Conservation (phyloP, 2,329 filamentous ascomycete species). For the Didymella segeticola region DNA sequence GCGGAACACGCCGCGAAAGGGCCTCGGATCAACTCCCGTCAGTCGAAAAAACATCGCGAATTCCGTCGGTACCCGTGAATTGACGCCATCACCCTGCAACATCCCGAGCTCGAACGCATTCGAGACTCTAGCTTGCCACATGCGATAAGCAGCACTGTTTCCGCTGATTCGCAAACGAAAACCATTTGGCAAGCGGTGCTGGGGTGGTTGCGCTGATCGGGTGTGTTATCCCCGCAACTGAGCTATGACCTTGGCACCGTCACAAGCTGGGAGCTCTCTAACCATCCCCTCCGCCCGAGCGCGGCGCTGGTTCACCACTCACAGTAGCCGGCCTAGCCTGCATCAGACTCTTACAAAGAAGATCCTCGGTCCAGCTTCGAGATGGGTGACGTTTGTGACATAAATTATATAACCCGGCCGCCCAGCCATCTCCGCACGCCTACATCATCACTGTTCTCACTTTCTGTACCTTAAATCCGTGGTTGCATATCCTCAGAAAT, state of each 20-base stretch:
- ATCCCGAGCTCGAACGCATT: constrained; percentile 19
- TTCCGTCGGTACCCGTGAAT: constrained; percentile 36
- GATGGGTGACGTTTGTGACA: constrained; percentile 45
- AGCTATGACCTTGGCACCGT: constrained; percentile 40
- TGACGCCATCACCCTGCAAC: constrained; percentile 30
- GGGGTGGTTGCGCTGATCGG: constrained; percentile 28
- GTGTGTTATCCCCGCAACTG: constrained; percentile 35
- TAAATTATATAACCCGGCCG: constrained; percentile 35
- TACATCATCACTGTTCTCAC: constrained; percentile 35
- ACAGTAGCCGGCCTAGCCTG: constrained; percentile 39
- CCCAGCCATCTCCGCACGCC: constrained; percentile 35
- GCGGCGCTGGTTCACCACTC: constrained; percentile 36
- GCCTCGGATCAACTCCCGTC: constrained; percentile 8
- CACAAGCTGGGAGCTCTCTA: constrained; percentile 42
- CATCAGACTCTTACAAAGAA: constrained; percentile 31
- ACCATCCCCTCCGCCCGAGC: constrained; percentile 36
- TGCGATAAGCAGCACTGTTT: constrained; percentile 13
- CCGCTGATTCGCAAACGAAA: constrained; percentile 6
- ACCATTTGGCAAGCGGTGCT: constrained; percentile 4
- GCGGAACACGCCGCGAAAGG: constrained; percentile 11
- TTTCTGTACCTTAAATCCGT: constrained; percentile 12
- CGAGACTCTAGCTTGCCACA: constrained; percentile 15
- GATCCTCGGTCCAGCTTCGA: constrained; percentile 44
- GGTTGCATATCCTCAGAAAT: constrained; percentile 14
- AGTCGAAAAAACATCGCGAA: constrained; percentile 22